These are phyloP conservation scores for Rhipidocladum racemiflorum DNA, from an alignment of 176 grass and related monocot species.

Conservation along the genomic window DNA sequence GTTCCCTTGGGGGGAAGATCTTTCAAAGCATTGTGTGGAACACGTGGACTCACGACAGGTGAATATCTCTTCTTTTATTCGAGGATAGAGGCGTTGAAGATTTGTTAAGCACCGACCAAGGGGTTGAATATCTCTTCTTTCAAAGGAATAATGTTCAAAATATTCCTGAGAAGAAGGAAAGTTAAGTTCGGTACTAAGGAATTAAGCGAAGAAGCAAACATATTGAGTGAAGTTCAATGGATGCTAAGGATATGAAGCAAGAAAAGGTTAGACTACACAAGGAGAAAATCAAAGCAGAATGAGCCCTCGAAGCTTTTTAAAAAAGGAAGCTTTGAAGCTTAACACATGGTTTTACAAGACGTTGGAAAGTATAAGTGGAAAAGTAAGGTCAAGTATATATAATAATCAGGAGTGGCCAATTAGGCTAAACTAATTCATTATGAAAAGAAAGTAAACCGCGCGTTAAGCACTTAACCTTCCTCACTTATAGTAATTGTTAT, in stretches of 20 bases:
- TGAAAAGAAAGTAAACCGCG: background rate
- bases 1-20: slow-evolving; percentile 10
- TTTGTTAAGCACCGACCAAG: slow-evolving; percentile 49
- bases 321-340: background rate
- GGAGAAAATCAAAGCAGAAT: background rate
- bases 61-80: slow-evolving; percentile 21
- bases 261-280: background rate
- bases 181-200: background rate
- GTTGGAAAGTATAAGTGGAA: background rate
- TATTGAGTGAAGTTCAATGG: background rate
- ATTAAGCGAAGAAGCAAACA: background rate
- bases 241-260: background rate
- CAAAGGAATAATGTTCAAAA: background rate
- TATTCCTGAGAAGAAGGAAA: background rate
- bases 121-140: no score
- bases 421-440: background rate
- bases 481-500: background rate
- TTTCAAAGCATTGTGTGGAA: slow-evolving; percentile 21
- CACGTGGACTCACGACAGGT: slow-evolving; percentile 22
- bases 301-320: background rate
- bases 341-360: background rate
- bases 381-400: slow-evolving; percentile 3
- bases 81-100: background rate
- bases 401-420: background rate
- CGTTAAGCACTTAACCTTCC: background rate